phyloP scores from a whole-genome alignment of 176 grass and related monocot species.

The Triticum urartu region DNA sequence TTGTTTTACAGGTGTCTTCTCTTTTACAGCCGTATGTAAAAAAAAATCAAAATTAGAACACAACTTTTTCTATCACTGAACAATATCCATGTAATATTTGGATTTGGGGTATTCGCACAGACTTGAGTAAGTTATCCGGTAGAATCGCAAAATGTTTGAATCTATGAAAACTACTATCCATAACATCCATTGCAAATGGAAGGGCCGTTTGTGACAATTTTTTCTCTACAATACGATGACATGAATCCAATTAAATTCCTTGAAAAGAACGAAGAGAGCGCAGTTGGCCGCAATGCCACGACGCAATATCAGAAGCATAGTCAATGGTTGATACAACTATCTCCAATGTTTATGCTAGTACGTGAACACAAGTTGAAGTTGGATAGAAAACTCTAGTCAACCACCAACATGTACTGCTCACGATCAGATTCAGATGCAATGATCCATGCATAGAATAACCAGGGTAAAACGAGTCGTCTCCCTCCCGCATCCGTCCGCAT shows the following conservation, averaged over 20 bases:
- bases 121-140: not conserved
- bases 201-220: not conserved
- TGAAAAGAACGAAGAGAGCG: not conserved
- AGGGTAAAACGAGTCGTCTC: constrained; percentile 2
- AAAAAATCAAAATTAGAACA: not conserved
- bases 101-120: not conserved
- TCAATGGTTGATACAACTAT: not conserved
- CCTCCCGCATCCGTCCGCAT: not conserved
- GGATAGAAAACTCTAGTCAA: constrained; percentile 21
- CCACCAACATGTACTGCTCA: not conserved
- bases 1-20: too few relatives aligned
- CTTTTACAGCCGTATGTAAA: too few relatives aligned
- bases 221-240: not conserved
- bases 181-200: not conserved
- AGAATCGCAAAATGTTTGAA: not conserved
- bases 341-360: not conserved
- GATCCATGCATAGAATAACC: constrained; percentile 25
- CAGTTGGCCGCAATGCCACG: not conserved
- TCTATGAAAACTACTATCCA: not conserved
- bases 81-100: not conserved
- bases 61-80: not conserved
- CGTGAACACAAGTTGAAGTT: not conserved
- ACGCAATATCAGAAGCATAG: not conserved
- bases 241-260: not conserved
- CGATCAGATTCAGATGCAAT: constrained; percentile 14